These are phyloP conservation scores for Pisolithus tinctorius DNA, from an alignment of 768 basidiomycete species.

Conservation along the genomic window DNA sequence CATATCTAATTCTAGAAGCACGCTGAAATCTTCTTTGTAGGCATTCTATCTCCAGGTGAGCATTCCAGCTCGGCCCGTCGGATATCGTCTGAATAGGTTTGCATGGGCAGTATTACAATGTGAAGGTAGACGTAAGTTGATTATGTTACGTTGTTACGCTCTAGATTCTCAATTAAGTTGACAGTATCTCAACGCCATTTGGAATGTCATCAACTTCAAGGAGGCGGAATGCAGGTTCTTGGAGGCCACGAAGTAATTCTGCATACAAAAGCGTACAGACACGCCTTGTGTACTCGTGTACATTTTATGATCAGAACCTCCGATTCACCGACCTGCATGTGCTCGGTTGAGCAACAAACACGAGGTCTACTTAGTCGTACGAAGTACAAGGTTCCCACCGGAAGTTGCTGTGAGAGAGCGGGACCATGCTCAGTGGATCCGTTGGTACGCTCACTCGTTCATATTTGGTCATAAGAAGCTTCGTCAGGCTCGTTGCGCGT, in stretches of 20 bases:
- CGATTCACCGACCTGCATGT: background rate
- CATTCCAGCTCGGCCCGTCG: background rate
- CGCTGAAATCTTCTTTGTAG: slow-evolving; percentile 24
- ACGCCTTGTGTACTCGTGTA: background rate
- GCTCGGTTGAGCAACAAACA: no score
- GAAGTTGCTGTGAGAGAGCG: no score
- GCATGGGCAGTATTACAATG: slow-evolving; percentile 70
- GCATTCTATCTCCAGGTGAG: slow-evolving; percentile 54
- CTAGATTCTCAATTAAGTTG: slow-evolving; percentile 3
- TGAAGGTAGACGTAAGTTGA: slow-evolving; percentile 81
- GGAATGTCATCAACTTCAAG: slow-evolving; percentile 94
- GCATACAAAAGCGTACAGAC: background rate
- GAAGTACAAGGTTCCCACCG: no score
- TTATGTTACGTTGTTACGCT: background rate
- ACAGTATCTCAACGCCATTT: slow-evolving; percentile 91
- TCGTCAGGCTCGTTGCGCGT: no score
- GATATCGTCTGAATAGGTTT: slow-evolving; percentile 8
- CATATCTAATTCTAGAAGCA: slow-evolving; percentile 5
- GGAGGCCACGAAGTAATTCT: slow-evolving; percentile 30
- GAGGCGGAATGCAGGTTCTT: slow-evolving; percentile 67
- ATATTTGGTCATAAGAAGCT: no score
- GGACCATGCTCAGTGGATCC: no score
- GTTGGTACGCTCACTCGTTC: no score
- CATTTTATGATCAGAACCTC: background rate
- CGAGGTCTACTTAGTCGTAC: no score